Conservation (phyloP, 352 stramenopile species). For the Porosira glacialis region DNA sequence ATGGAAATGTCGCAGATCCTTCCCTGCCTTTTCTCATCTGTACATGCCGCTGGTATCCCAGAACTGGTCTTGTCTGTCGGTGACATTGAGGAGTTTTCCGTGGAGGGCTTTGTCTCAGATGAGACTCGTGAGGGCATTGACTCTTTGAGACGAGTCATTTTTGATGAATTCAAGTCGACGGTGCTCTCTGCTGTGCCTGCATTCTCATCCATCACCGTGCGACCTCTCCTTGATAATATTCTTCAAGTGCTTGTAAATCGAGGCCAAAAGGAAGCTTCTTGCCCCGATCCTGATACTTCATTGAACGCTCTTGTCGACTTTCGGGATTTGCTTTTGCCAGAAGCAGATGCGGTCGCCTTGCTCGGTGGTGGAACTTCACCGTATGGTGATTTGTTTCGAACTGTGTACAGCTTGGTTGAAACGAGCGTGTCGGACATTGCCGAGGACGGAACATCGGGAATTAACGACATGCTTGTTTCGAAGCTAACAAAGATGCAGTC, state of each 20-base stretch:
- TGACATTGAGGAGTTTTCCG: conserved; percentile 58
- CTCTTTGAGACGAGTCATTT: conserved; percentile 43
- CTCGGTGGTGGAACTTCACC: conserved; percentile 38
- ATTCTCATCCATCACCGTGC: conserved; percentile 59
- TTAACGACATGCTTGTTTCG: conserved; percentile 50
- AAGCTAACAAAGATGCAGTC: conserved; percentile 46
- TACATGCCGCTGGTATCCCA: conserved; percentile 49
- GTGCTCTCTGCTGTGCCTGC: conserved; percentile 48
- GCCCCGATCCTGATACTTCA: conserved; percentile 3
- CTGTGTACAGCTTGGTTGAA: conserved; percentile 44
- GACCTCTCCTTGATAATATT: conserved; percentile 59
- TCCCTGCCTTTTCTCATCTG: conserved; percentile 60
- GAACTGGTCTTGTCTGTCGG: conserved; percentile 55
- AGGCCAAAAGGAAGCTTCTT: conserved; percentile 14
- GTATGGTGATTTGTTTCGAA: conserved; percentile 60
- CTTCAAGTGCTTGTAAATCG: conserved; percentile 43
- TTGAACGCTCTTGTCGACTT: conserved; percentile 52
- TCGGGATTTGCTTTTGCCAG: conserved; percentile 58
- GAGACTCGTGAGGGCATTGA: conserved; percentile 50
- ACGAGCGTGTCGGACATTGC: conserved; percentile 28
- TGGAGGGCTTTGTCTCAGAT: conserved; percentile 64
- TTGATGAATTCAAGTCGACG: conserved; percentile 51
- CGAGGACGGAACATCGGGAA: conserved; percentile 28
- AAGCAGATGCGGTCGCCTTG: conserved; percentile 16
- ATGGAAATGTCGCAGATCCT: conserved; percentile 50